A percentile compares a stretch with the other conserved stretches of the same genome.
phyloP scores from a whole-genome alignment of 768 basidiomycete genomes.

The Leucocoprinus sp. region DNA sequence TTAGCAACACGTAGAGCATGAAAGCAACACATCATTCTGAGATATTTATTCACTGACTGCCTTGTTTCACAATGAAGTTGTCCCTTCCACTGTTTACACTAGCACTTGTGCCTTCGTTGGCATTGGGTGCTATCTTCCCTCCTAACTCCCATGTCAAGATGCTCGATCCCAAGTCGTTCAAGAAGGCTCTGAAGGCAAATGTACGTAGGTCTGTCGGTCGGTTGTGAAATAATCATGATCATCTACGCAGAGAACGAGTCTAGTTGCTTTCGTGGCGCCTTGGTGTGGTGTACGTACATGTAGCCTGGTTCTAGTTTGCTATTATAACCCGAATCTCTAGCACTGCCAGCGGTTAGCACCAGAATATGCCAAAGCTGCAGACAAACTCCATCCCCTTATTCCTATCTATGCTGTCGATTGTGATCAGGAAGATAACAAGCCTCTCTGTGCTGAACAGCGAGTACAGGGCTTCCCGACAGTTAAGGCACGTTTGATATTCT shows the following conservation, averaged over 20 bases:
- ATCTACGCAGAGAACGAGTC: constrained; percentile 48
- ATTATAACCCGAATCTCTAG: constrained; percentile 24
- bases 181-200: constrained; percentile 63
- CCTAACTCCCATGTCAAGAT: constrained; percentile 56
- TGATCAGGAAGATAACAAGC: constrained; percentile 74
- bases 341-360: constrained; percentile 85
- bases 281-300: constrained; percentile 73
- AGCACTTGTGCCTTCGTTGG: constrained; percentile 36
- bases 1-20: too few species aligned
- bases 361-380: constrained; percentile 77
- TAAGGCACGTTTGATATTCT: constrained; percentile 42
- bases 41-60: too few species aligned
- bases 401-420: constrained; percentile 94
- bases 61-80: constrained; percentile 26
- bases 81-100: constrained; percentile 29
- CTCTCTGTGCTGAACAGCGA: constrained; percentile 67
- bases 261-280: constrained; percentile 91
- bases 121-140: constrained; percentile 40
- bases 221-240: neutral
- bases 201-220: constrained; percentile 33
- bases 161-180: constrained; percentile 64
- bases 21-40: too few species aligned
- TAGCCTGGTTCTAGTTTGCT: neutral
- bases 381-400: constrained; percentile 70
- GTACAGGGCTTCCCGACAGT: constrained; percentile 92